A percentile compares a stretch with the other conserved stretches of the same genome.
phyloP scores from a whole-genome alignment of 2,329 filamentous ascomycete genomes.

The Ascochyta fabae region DNA sequence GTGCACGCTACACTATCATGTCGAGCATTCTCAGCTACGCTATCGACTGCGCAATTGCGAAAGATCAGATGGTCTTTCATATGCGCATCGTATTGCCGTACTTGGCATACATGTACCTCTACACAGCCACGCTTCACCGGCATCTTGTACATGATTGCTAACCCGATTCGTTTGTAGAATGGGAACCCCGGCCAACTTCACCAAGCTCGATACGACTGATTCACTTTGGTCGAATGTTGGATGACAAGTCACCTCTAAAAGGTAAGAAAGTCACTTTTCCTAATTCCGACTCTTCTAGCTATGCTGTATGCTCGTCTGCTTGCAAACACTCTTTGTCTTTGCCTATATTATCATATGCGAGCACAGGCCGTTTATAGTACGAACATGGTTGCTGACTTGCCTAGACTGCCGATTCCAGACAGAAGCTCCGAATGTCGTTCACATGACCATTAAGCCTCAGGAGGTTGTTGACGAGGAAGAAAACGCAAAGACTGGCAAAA shows the following conservation, averaged over 20 bases:
- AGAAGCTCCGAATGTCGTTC: slow-evolving; percentile 82
- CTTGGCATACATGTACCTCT: slow-evolving; percentile 4
- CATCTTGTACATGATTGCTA: slow-evolving; percentile 22
- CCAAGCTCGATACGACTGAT: slow-evolving; percentile 91
- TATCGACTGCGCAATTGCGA: slow-evolving; percentile 3
- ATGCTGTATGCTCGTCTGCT: not conserved
- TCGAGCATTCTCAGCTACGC: not conserved
- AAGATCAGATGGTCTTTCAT: slow-evolving; percentile 9
- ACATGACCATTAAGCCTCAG: slow-evolving; percentile 90
- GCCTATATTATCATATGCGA: not conserved
- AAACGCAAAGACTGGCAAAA: slow-evolving; percentile 72
- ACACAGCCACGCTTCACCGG: slow-evolving; percentile 17
- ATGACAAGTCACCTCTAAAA: slow-evolving; percentile 84
- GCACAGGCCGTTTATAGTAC: not conserved
- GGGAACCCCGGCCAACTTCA: slow-evolving; percentile 85
- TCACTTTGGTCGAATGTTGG: slow-evolving; percentile 86
- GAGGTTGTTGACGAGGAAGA: slow-evolving; percentile 83
- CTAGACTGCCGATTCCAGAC: slow-evolving; percentile 79
- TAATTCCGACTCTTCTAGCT: not conserved
- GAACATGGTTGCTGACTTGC: slow-evolving; percentile 9
- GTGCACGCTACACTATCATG: not conserved
- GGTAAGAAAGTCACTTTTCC: slow-evolving; percentile 60
- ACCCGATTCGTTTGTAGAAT: slow-evolving; percentile 60
- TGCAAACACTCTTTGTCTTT: not conserved
- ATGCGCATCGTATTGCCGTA: slow-evolving; percentile 5